Evolutionary conservation across 495 filamentous ascomycete genomes (phyloP), one percentile per base, ranked within the genome.

Genomic region (Aspergillus steynii): DNA sequence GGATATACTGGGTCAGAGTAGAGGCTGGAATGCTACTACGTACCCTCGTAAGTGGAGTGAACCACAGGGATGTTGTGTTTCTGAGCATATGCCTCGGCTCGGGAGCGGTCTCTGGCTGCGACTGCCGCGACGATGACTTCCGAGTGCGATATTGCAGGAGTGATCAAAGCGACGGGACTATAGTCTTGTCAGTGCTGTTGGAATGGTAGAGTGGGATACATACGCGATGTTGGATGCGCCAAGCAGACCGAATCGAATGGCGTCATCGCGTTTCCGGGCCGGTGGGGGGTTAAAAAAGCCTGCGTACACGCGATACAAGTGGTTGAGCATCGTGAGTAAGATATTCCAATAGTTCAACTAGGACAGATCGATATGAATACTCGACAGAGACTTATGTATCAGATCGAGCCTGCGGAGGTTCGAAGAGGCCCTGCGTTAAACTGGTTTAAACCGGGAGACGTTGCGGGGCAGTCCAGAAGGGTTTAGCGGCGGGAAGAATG

Each of bases 111-210:
- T n/a, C 86, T 77, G 5, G 86, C 83, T 5, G 87, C 84, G 0
- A 91, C 79, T 1, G 82, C 82, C 1, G 76, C 75, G 37, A 91
- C 60, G 26, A 86, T 74, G 31, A 87, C 82, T 50, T 86, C 86
- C 0, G 86, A 76, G 63, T 89, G 86, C 6, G 75, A 75, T 54
- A 73, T 80, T 6, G 86, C 84, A 0, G 87, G 84, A n/a, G 56
- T 62, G 42, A 88, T 83, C 10, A 90, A 56, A 9, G 84, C 73
- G 1, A 68, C n/a, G 1, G 83, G 81, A 6, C 85, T 88, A 55
- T 10, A 52, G 2, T 25, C 8, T 28, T 42, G 25, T 49, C 50
- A 51, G 5, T 32, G 8, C 5, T 45, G 7, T 52, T 58, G n/a
- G 20, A 46, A 14, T 32, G n/a, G 12, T 53, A 14, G 31, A 42